Base-by-base conservation (phyloP, 2,329 filamentous ascomycete species). In the Coniochaeta hoffmannii region DNA sequence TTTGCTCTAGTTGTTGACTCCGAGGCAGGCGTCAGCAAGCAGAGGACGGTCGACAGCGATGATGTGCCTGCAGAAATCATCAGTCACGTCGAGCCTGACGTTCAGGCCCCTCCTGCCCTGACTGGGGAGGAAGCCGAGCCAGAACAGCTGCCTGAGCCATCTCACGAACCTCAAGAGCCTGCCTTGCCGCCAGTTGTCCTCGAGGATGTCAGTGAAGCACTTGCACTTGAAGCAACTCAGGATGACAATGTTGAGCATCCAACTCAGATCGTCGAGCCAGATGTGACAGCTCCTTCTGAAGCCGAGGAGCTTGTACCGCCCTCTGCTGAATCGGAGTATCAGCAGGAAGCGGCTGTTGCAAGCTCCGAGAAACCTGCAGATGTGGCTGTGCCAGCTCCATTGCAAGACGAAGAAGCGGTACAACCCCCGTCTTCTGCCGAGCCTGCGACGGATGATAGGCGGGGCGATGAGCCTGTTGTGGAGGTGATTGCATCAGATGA, bases 161-260 rank as follows among this genome's bases (percentile, higher is more conserved):
- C 54, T 17, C 24, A 28, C 26, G 56, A 57, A 14, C 53, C 56
- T 49, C 35, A 34, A 9, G 31, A 30, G n/a, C 34, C 34, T 41
- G 34, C 24, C 4, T 17, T 38, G 7, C 11, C 34, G n/a, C 22
- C 32, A 31, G 56, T 53, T 6, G 9, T 56, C 15, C 28, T 53
- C 22, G 55, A 58, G 28, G 17, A 56, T 31, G 32, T 46, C 12
- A 46, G 41, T 28, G 41, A 46, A 46, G 19, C 19, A 5, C 41
- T 34, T 24, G 26, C 31, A n/a, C 28, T 36, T 15, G 55, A 36
- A 6, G 17, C 50, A 34, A 44, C 14, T 14, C 35, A 36, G 15
- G 53, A 53, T 1, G 12, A 19, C n/a, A 36, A 17, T 28, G 24
- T 28, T n/a, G 50, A 38, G 12, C 19, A 54, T 34, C 31, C 56